Base-by-base conservation (phyloP, 192 early-diverging fungal species). In the Gamsiella multidivaricata region DNA sequence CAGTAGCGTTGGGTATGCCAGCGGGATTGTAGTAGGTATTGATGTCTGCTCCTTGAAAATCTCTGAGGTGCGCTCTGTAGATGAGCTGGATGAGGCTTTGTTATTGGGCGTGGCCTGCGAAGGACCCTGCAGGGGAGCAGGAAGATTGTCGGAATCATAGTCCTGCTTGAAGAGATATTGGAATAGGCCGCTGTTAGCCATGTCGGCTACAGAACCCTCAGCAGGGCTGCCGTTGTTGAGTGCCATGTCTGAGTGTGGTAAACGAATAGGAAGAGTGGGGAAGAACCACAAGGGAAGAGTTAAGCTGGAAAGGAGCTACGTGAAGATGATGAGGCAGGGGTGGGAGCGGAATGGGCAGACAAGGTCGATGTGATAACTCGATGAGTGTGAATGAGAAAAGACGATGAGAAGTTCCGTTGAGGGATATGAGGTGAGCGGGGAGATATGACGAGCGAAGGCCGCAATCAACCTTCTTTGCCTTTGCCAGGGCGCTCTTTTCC, bases 151-250 rank as follows among this genome's bases (percentile, higher is more conserved):
- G 10, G 23, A 23, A 3, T 54, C 43, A 45, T 18, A 26, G 11
- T 68, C 52, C 15, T 41, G 32, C 25, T 45, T 46, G 54, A 66
- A 43, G 43, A 66, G 51, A 33, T 56, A 56, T 25, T 68, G 54
- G 47, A 50, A 54, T 17, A 68, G 32, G 14, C 50, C 65, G 17
- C 43, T 50, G 45, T 68, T 55, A 11, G 7, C 11, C 51, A 28
- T 53, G 51, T 53, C 51, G 26, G 26, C 39, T 7, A 14, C 39
- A 41, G 39, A 41, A 14, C 39, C 14, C 8, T 41, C 39, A 10
- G 39, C 39, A 10, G 39, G 39, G 8, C 14, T 7, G 39, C 14
- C 14, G 39, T 41, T 41, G 14, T 7, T 7, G 14, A 41, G 14
- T 10, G 39, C 39, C 39, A 41, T 41, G 8, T 10, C 39, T 41